Conservation (phyloP, 2,329 filamentous ascomycete species). For the Proliferodiscus dingleyae region DNA sequence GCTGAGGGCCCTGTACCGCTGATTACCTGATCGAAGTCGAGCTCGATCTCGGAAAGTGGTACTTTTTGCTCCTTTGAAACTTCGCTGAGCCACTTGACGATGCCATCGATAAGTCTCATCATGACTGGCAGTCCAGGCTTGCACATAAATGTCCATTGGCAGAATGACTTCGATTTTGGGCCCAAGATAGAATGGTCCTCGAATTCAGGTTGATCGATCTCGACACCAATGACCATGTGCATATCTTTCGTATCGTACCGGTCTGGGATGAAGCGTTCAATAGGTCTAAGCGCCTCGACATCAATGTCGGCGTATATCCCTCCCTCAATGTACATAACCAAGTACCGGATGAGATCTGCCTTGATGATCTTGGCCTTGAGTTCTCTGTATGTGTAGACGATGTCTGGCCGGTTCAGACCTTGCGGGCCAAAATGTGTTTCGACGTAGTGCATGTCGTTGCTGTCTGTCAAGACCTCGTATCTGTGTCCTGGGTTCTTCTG, state of each 20-base stretch:
- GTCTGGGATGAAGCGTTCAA: conserved; percentile 57
- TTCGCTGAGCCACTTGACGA: conserved; percentile 59
- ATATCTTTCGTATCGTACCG: conserved; percentile 60
- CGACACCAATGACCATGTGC: conserved; percentile 65
- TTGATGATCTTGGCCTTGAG: conserved; percentile 62
- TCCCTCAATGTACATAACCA: conserved; percentile 57
- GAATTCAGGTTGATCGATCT: conserved; percentile 66
- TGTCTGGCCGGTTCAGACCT: conserved; percentile 63
- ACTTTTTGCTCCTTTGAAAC: conserved; percentile 55
- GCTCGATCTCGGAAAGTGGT: conserved; percentile 53
- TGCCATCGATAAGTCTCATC: conserved; percentile 63
- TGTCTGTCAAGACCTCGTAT: conserved; percentile 48
- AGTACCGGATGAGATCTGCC: conserved; percentile 60
- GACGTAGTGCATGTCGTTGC: conserved; percentile 62
- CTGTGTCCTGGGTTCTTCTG: conserved; percentile 60
- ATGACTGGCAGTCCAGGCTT: conserved; percentile 65
- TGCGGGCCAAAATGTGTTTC: conserved; percentile 61
- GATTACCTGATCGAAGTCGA: conserved; percentile 70
- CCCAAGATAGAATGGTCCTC: conserved; percentile 60
- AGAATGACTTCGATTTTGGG: conserved; percentile 64
- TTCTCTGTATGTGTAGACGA: conserved; percentile 55
- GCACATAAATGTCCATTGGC: conserved; percentile 71
- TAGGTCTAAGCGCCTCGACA: conserved; percentile 48
- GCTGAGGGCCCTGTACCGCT: conserved; percentile 68
- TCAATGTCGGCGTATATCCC: conserved; percentile 56